Conservation (phyloP, 108 stramenopile genomes). For the Mediolabrus comicus region DNA sequence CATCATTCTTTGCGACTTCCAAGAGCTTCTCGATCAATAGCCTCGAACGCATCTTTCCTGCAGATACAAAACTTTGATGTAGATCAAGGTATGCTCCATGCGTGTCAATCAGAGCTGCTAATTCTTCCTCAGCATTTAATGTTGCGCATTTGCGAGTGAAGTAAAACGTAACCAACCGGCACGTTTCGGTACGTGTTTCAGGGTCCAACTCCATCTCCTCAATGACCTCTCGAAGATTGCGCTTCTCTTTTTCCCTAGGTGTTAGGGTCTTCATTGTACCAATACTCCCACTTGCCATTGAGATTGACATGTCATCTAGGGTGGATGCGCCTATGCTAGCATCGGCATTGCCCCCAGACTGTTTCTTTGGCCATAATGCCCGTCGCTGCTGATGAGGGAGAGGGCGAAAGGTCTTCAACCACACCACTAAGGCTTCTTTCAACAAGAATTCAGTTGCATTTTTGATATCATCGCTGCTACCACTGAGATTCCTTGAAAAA, state of each 20-base stretch:
- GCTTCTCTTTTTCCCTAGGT: conserved; percentile 22
- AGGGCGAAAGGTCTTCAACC: conserved; percentile 79
- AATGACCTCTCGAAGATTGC: conserved; percentile 58
- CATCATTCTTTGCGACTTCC: conserved; percentile 63
- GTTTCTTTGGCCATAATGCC: conserved; percentile 63
- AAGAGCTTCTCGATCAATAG: conserved; percentile 51
- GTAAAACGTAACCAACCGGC: conserved; percentile 79
- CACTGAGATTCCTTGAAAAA: conserved; percentile 17
- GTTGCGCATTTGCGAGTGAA: conserved; percentile 57
- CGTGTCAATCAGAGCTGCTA: conserved; percentile 55
- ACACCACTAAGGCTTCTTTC: conserved; percentile 64
- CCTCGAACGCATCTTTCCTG: conserved; percentile 52
- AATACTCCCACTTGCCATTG: conserved; percentile 54
- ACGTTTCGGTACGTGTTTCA: conserved; percentile 79
- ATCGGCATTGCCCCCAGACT: conserved; percentile 20
- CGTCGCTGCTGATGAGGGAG: conserved; percentile 71
- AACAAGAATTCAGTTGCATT: conserved; percentile 73
- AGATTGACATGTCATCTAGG: conserved; percentile 50
- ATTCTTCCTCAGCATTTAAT: conserved; percentile 21
- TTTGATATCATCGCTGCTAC: conserved; percentile 29
- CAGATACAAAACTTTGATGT: conserved; percentile 57
- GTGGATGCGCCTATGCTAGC: conserved; percentile 36
- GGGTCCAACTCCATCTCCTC: conserved; percentile 72
- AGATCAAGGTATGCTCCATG: conserved; percentile 83
- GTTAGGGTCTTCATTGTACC: conserved; percentile 2